Evolutionary conservation across 2,329 filamentous ascomycete genomes (phyloP), one percentile per base, ranked within the genome.

Genomic region (Grosmannia serpens): DNA sequence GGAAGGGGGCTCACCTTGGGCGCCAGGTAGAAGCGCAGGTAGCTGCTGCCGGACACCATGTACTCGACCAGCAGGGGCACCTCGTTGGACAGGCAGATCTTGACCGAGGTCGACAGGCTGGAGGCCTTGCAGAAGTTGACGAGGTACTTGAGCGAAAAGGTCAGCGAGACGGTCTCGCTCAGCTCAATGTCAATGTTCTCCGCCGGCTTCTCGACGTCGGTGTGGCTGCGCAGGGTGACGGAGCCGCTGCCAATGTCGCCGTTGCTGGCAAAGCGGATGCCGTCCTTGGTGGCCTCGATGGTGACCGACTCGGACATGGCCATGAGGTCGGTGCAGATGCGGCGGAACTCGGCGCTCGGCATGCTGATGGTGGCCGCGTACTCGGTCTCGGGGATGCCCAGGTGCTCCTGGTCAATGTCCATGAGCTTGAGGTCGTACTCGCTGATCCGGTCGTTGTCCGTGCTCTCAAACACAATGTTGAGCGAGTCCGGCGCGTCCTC

Each of bases 341-440:
- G 87, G 75, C 89, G 87, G 76, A 99, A 97, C 75, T 99, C 94
- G 53, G 78, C 72, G 38, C 88, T 84, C 17, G 94, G 92, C 89
- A 99, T 91, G 58, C 82, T 79, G 64, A 99, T 89, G 22, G 88
- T 94, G 53, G 94, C 88, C 46, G 91, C 88, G 70, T 99, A 99
- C 69, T 99, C 94, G n/a, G 95, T 99, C 68, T 99, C 92, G 20
- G 94, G 94, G 67, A 99, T 99, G 63, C 94, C 94, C 75, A 99
- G 78, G 74, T 99, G 94, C 81, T 99, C 94, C 78, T 99, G 95
- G 76, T 99, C 94, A 73, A 99, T 99, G 73, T 99, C 94, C 94
- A 99, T 99, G 72, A 99, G 85, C 82, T 99, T 99, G 75, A 99
- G 88, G 74, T 99, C 94, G 74, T 99, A 99, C 80, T 99, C 95